phyloP scores from a whole-genome alignment of 2,329 filamentous ascomycete species.

The Fonsecaea nubica region DNA sequence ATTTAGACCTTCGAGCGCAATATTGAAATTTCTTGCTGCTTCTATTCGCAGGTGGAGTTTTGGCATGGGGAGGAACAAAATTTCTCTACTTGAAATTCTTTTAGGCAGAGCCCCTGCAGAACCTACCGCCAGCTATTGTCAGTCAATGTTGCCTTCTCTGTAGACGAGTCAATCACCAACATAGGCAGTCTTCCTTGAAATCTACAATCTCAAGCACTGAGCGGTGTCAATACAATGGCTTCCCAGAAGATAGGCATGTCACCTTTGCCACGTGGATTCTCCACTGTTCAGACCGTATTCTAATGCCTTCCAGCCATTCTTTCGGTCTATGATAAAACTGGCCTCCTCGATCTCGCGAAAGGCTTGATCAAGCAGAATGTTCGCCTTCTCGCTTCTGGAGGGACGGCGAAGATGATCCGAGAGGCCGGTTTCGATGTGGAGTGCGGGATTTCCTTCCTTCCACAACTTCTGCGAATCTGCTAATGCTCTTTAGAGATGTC shows the following conservation, averaged over 20 bases:
- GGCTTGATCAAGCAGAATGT: slow-evolving; percentile 88
- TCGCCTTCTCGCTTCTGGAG: slow-evolving; percentile 90
- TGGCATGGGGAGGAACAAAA: not conserved
- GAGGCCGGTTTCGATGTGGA: slow-evolving; percentile 95
- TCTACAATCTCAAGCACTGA: not conserved
- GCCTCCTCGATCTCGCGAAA: slow-evolving; percentile 88
- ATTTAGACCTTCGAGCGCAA: not conserved
- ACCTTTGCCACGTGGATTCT: slow-evolving; percentile 12
- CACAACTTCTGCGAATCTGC: slow-evolving; percentile 12
- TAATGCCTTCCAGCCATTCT: slow-evolving; percentile 71
- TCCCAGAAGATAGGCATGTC: slow-evolving; percentile 36
- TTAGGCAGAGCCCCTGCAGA: not conserved
- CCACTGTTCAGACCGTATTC: slow-evolving; percentile 8
- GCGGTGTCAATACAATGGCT: slow-evolving; percentile 19
- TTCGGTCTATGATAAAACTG: slow-evolving; percentile 99
- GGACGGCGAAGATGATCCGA: slow-evolving; percentile 94
- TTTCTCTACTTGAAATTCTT: not conserved
- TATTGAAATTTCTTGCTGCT: slow-evolving; percentile 4
- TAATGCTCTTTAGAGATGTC: slow-evolving; percentile 72
- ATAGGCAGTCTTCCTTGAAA: not conserved
- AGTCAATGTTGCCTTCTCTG: not conserved
- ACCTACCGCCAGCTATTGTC: not conserved
- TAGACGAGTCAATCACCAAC: not conserved
- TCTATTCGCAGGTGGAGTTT: not conserved
- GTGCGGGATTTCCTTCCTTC: slow-evolving; percentile 55